Percentiles rank a stretch among this genome's conserved stretches.
Conservation (phyloP, 768 basidiomycete genomes). For the Russula abietina region DNA sequence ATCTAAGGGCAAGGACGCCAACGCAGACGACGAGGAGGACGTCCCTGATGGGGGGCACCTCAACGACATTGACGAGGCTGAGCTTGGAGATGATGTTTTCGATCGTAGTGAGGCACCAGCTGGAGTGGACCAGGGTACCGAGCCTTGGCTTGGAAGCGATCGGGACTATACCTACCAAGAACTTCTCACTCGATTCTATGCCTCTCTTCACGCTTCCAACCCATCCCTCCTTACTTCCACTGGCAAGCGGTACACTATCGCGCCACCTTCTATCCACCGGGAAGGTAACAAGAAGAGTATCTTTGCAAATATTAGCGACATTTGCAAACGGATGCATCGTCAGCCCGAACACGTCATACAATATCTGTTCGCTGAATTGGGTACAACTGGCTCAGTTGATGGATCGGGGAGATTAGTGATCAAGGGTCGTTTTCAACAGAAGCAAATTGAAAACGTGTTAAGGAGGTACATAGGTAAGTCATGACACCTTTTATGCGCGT, state of each 20-base stretch:
- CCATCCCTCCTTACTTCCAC: constrained; percentile 80
- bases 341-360: constrained; percentile 96
- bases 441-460: constrained; percentile 95
- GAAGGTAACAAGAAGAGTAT: constrained; percentile 98
- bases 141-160: constrained; percentile 88
- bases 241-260: constrained; percentile 94
- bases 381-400: constrained; percentile 94
- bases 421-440: constrained; percentile 97
- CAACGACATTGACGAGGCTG: constrained; percentile 68
- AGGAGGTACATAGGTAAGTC: constrained; percentile 89
- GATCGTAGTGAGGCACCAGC: constrained; percentile 45
- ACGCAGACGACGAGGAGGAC: constrained; percentile 49
- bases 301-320: constrained; percentile 94
- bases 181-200: constrained; percentile 92
- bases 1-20: constrained; percentile 53
- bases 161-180: constrained; percentile 96
- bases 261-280: constrained; percentile 86
- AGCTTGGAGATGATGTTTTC: constrained; percentile 87
- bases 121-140: constrained; percentile 66
- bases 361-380: constrained; percentile 96
- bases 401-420: constrained; percentile 89
- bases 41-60: constrained; percentile 59
- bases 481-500: constrained; percentile 5
- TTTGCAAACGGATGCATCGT: constrained; percentile 98
- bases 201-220: constrained; percentile 86